phyloP scores from a whole-genome alignment of 768 basidiomycete species.

The Rhizopogon vinicolor region DNA sequence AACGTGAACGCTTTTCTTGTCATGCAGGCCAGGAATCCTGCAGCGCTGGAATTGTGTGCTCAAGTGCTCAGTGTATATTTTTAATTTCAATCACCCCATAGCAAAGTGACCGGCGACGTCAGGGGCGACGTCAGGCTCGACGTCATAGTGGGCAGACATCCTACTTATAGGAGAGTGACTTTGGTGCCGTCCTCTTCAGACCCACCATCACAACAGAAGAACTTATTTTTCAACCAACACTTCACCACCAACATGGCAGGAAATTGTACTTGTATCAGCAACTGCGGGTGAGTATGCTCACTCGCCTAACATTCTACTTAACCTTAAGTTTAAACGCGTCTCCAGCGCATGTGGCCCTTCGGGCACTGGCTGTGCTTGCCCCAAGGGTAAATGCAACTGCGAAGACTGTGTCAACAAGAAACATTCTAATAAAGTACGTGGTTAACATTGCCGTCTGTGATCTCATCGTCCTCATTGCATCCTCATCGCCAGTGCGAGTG shows the following conservation, averaged over 20 bases:
- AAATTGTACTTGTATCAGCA: slow-evolving; percentile 23
- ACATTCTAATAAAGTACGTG: slow-evolving; percentile 17
- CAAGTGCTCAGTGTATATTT: no score
- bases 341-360: slow-evolving; percentile 25
- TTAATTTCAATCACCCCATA: not conserved
- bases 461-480: no score
- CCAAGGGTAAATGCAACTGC: slow-evolving; percentile 27
- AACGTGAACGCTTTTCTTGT: no score
- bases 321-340: not conserved
- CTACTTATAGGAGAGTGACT: not conserved
- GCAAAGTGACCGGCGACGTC: not conserved
- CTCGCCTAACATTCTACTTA: not conserved
- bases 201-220: not conserved
- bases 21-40: no score
- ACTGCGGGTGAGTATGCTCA: slow-evolving; percentile 19
- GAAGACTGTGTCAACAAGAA: slow-evolving; percentile 23
- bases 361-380: slow-evolving; percentile 27
- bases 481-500: slow-evolving; percentile 15
- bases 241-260: slow-evolving; percentile 13
- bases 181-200: not conserved
- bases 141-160: not conserved
- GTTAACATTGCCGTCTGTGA: not conserved
- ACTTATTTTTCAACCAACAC: not conserved
- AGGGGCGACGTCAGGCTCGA: not conserved
- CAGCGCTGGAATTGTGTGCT: no score